A percentile compares a stretch with the other conserved stretches of the same genome.
Evolutionary conservation across 1,284 basidiomycete species (phyloP).

Genomic region (Mrakiaceae sp.): DNA sequence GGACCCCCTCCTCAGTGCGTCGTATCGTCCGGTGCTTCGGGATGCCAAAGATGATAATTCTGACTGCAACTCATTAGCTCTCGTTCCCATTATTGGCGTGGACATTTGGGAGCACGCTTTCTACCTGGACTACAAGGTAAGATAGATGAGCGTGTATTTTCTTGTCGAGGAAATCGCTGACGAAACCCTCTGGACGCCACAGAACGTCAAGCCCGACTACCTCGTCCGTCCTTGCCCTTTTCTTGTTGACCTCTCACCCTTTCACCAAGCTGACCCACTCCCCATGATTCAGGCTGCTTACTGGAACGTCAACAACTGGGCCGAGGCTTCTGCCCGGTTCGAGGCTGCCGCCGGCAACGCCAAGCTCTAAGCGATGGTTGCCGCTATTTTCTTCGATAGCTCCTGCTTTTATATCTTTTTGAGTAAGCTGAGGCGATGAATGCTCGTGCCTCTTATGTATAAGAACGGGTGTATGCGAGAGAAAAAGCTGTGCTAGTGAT

Average conservation of each 20-base stretch:
- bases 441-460: too few relatives aligned
- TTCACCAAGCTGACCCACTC: background rate
- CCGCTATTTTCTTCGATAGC: too few relatives aligned
- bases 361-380: too few relatives aligned
- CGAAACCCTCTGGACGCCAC: background rate
- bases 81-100: conserved; percentile 84
- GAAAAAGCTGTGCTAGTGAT: too few relatives aligned
- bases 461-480: too few relatives aligned
- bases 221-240: background rate
- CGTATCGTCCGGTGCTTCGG: too few relatives aligned
- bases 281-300: conserved; percentile 53
- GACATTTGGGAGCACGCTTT: conserved; percentile 63
- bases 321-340: conserved; percentile 70
- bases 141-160: too few relatives aligned
- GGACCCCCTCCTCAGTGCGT: conserved; percentile 67
- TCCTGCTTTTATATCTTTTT: too few relatives aligned
- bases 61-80: conserved; percentile 39
- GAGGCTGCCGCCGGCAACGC: conserved; percentile 26
- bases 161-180: background rate
- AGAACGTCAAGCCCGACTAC: conserved; percentile 73
- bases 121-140: conserved; percentile 63
- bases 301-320: conserved; percentile 87
- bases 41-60: too few relatives aligned
- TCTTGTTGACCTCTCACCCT: conserved; percentile 3
- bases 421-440: too few relatives aligned